Evolutionary conservation across 2,329 filamentous ascomycete species (phyloP).

Genomic region (Xylariomycetidae sp.): DNA sequence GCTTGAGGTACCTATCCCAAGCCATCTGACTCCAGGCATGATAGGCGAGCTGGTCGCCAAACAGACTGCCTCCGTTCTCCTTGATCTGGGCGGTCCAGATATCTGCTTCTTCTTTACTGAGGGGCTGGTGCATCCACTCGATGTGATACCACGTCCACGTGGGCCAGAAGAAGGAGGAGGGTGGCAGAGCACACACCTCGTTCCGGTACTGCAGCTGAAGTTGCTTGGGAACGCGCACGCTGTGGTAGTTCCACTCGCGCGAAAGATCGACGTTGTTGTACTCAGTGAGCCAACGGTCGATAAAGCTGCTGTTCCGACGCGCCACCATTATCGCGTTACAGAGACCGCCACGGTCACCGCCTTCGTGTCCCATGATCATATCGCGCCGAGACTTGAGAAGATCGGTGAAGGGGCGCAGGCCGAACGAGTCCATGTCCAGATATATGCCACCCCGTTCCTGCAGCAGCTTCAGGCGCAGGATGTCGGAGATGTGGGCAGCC

Average conservation of each 20-base stretch:
- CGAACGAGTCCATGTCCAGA: slow-evolving; percentile 30
- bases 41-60: slow-evolving; percentile 30
- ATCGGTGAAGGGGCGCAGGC: slow-evolving; percentile 26
- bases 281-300: slow-evolving; percentile 28
- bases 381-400: slow-evolving; percentile 24
- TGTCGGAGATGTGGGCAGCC: slow-evolving; percentile 28
- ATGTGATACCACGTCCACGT: slow-evolving; percentile 34
- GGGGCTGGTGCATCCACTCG: slow-evolving; percentile 31
- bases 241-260: slow-evolving; percentile 33
- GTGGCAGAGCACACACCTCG: slow-evolving; percentile 30
- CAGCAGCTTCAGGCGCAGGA: slow-evolving; percentile 29
- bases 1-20: slow-evolving; percentile 27
- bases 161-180: slow-evolving; percentile 33
- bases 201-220: slow-evolving; percentile 16
- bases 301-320: slow-evolving; percentile 29
- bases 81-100: slow-evolving; percentile 26
- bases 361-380: slow-evolving; percentile 29
- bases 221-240: slow-evolving; percentile 29
- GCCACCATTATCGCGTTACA: slow-evolving; percentile 34
- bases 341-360: slow-evolving; percentile 31
- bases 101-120: slow-evolving; percentile 22
- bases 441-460: slow-evolving; percentile 31
- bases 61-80: slow-evolving; percentile 28
- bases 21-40: slow-evolving; percentile 34
- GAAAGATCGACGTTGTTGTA: slow-evolving; percentile 27